A percentile compares a stretch with the other conserved stretches of the same genome.
Conservation (phyloP, 805 yeast species). For the Wickerhamomyces chambardii region DNA sequence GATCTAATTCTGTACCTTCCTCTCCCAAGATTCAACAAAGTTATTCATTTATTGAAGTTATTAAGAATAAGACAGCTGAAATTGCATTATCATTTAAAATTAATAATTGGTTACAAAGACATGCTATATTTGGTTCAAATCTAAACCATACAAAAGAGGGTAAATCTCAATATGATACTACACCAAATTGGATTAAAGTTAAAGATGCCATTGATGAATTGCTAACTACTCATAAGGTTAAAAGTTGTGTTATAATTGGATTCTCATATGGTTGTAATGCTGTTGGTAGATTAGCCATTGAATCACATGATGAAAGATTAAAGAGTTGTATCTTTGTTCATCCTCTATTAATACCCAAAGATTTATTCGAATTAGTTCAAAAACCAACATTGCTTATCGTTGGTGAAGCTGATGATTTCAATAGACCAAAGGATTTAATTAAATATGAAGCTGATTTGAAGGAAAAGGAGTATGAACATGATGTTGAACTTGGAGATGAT, state of each 20-base stretch:
- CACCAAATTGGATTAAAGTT: constrained; percentile 10
- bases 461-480: constrained; percentile 2
- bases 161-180: constrained; percentile 1
- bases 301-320: constrained; percentile 4
- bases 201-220: constrained; percentile 11
- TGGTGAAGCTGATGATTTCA: constrained; percentile 12
- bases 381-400: constrained; percentile 9
- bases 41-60: constrained; percentile 8
- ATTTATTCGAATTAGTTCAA: constrained; percentile 4
- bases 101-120: constrained; percentile 14
- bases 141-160: constrained; percentile 7
- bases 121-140: constrained; percentile 13
- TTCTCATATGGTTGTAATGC: constrained; percentile 17
- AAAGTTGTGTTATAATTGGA: constrained; percentile 12
- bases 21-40: not conserved
- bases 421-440: constrained; percentile 5
- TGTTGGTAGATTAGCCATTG: constrained; percentile 9
- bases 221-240: constrained; percentile 9
- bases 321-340: constrained; percentile 13
- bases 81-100: constrained; percentile 9
- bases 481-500: no score
- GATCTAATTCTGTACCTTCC: not conserved
- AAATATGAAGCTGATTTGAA: constrained; percentile 5
- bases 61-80: constrained; percentile 12
- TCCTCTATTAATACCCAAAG: constrained; percentile 14